Base-by-base conservation (phyloP, 2,329 filamentous ascomycete genomes). In the Plectosphaerella cucumerina region DNA sequence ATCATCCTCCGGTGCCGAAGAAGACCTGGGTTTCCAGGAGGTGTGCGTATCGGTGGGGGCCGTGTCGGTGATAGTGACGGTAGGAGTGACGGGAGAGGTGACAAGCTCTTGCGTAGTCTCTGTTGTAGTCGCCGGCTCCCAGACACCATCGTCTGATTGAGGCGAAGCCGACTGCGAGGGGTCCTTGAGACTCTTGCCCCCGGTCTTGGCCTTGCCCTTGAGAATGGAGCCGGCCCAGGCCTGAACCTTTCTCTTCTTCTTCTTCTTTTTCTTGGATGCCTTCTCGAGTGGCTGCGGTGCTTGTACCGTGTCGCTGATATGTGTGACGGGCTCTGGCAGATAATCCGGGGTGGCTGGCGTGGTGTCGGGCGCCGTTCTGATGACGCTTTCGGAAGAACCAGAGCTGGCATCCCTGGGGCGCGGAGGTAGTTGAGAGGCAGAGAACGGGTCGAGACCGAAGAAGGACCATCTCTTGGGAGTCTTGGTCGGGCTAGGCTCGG, bases 191-290 rank as follows among this genome's bases (percentile, higher is more conserved):
- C 55, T 55, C 57, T 75, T 71, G 56, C 68, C 62, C 15, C 75
- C 73, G 17, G 74, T 62, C 53, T 81, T 86, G 1, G 77, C 70
- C 56, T 85, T 87, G 5, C 80, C 75, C 15, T 82, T 81, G 8
- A 90, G 71, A 51, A 88, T 86, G 2, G 83, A 81, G 31, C 84
- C 85, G 17, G 83, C 82, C 84, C 85, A 87, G 4, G 78, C 79
- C 62, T 89, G 90, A 52, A 93, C 88, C 65, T 88, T 88, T 70
- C 89, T 91, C 62, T 85, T 80, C 55, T 81, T 80, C 69, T 76
- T 81, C 37, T 62, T 72, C 48, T 68, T 62, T 44, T 67, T 68
- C 58, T 70, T 71, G 33, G 54, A 55, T 1, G 50, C 49, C 18
- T 58, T 57, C 50, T 66, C 66, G 52, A 66, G 66, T 14, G 49